Base-by-base conservation (phyloP, 2,329 filamentous ascomycete species). In the Alternaria tenuissima region DNA sequence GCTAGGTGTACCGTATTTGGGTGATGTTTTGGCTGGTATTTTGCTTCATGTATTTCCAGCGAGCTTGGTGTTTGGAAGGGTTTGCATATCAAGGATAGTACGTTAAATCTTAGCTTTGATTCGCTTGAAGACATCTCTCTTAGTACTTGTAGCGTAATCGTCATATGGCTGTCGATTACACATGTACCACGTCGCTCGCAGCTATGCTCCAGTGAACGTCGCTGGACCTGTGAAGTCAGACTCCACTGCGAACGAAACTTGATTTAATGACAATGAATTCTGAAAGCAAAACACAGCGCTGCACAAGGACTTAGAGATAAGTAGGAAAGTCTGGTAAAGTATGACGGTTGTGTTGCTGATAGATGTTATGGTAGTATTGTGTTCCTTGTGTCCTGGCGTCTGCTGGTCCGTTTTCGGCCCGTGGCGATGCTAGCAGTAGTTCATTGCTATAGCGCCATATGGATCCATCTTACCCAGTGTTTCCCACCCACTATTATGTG, bases 171-270 rank as follows among this genome's bases (percentile, higher is more conserved):
- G 8, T 30, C 28, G 28, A 30, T 11, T 30, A 12, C 9, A 11
- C 11, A 12, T 30, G 7, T 11, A 12, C 5, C 28, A 30, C 28
- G 11, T 30, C 5, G 8, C 28, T 30, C 28, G 28, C 28, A 30
- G 28, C 28, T 11, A 30, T 11, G 28, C 28, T 30, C 9, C 28
- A 30, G 28, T 30, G 8, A 11, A 12, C 4, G 9, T 12, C 9
- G 28, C 28, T 30, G 8, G 28, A 30, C 8, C 28, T 30, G 8
- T 30, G 8, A 30, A 30, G 59, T 62, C 52, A 59, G 61, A 62
- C 63, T 48, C 60, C 55, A 57, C 61, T 52, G 18, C 55, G 42
- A 12, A 24, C 24, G 32, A 52, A 34, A 16, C 53, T n/a, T 32
- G 20, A 47, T 51, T 46, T 16, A 9, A 32, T 26, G 16, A 49